Base-by-base conservation (phyloP, 768 basidiomycete genomes). In the Lentinula guzmanii region DNA sequence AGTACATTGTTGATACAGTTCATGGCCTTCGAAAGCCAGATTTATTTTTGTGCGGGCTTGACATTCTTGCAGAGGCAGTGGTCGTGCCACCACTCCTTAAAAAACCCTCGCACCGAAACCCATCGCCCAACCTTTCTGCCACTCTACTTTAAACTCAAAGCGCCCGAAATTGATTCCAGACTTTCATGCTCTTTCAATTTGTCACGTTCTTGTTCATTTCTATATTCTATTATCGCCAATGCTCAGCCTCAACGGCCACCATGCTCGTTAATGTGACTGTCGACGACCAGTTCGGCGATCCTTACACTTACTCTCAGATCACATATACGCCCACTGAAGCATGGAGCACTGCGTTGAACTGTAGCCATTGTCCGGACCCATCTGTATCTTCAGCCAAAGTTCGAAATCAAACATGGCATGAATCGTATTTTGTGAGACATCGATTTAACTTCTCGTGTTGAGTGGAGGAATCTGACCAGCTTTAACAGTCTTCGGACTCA, bases 181-280 rank as follows among this genome's bases (percentile, higher is more conserved):
- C 42, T 43, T 24, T n/a, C 46, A 9, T 45, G 43, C 16, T 8
- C 5, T 48, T 59, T 33, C 31, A n/a, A 24, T 51, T 48, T 18
- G 45, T 50, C 58, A 59, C 45, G 28, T 59, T 59, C 24, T 28
- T 48, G n/a, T 50, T 59, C 58, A 28, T 31, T 59, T 45, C 1
- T n/a, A 9, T 50, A 21, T 50, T 31, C 13, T 18, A 39, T 51
- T n/a, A 59, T 24, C 18, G 18, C 45, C 58, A 48, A 50, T 18
- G 16, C 28, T 6, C 18, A 52, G 28, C 46, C 31, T 34, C 61
- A n/a, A 59, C 48, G 21, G 16, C 46, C 16, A 24, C 56, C 7
- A 59, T 31, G 21, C 63, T 70, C 46, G 62, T 70, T 57, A 72
- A 73, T 57, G 62, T 72, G 16, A 73, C 73, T 31, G 68, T 74